Conservation (phyloP, 768 basidiomycete genomes). For the Russula griseocarnosa region DNA sequence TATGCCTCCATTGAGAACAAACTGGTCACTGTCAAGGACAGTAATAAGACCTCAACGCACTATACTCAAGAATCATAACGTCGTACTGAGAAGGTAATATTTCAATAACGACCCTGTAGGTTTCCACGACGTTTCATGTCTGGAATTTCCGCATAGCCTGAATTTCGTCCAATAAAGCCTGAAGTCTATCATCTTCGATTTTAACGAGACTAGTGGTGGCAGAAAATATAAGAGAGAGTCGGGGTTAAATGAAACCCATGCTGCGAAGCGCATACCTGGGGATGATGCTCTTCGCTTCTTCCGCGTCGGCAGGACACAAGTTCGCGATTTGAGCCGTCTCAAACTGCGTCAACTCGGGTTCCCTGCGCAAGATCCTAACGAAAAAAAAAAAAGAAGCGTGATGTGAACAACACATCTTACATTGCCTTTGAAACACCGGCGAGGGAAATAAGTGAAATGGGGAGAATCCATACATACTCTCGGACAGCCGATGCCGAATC, state of each 20-base stretch:
- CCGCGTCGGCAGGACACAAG: slow-evolving; percentile 78
- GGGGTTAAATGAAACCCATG: not conserved
- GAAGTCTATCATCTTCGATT: slow-evolving; percentile 82
- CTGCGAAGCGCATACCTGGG: slow-evolving; percentile 56
- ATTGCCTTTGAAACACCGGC: too few species aligned
- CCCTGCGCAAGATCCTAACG: slow-evolving; percentile 68
- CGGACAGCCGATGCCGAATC: slow-evolving; percentile 83
- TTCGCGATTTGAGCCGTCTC: slow-evolving; percentile 93
- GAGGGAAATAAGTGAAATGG: too few species aligned
- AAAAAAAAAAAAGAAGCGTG: not conserved
- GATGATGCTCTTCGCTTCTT: slow-evolving; percentile 88
- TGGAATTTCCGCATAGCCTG: slow-evolving; percentile 91
- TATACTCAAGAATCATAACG: not conserved
- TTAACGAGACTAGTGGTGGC: slow-evolving; percentile 61
- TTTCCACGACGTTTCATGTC: slow-evolving; percentile 40
- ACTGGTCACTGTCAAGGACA: not conserved
- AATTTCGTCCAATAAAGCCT: slow-evolving; percentile 79
- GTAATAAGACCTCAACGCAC: not conserved
- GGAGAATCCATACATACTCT: slow-evolving; percentile 32
- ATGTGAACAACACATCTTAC: too few species aligned
- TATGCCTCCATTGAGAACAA: not conserved
- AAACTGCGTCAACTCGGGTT: slow-evolving; percentile 78
- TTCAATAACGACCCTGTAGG: not conserved
- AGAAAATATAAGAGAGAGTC: not conserved
- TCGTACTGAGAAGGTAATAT: not conserved